A percentile compares a stretch with the other conserved stretches of the same genome.
Evolutionary conservation across 179 eudicot species (phyloP).

Genomic region (Sideroxylon spinosum): DNA sequence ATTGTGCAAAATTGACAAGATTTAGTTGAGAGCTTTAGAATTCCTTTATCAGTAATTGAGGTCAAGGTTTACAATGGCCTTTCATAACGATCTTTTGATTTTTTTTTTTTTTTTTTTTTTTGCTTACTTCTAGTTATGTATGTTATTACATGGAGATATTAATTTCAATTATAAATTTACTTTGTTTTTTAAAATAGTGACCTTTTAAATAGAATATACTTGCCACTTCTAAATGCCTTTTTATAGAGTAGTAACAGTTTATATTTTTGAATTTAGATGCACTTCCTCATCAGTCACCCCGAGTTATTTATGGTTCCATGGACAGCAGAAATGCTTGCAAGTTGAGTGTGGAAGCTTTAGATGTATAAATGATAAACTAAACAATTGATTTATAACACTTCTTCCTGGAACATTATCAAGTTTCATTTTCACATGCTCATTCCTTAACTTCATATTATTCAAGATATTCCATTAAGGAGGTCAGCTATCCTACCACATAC

Average conservation of each 20-base stretch:
- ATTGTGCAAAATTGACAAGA: conserved; percentile 35
- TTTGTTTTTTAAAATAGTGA: not conserved
- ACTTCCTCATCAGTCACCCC: conserved; percentile 1
- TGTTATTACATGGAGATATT: not conserved
- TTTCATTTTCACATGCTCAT: no score
- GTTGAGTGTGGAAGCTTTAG: conserved; percentile 24
- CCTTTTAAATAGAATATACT: not conserved
- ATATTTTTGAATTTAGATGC: conserved; percentile 14
- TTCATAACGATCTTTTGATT: conserved; percentile 18
- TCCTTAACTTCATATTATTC: not conserved
- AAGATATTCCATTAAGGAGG: conserved; percentile 39
- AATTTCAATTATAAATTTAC: not conserved
- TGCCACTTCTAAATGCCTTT: not conserved
- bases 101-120: not conserved
- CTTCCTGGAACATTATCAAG: no score
- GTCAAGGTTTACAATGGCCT: conserved; percentile 47
- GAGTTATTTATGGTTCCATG: conserved; percentile 10
- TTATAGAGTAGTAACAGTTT: not conserved
- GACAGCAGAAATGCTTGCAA: conserved; percentile 26
- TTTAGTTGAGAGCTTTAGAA: conserved; percentile 60
- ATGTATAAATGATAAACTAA: conserved; percentile 28
- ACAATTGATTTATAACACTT: not conserved
- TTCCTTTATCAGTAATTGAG: conserved; percentile 49
- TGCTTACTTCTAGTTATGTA: not conserved
- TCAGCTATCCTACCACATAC: conserved; percentile 29